These are phyloP conservation scores for Kwoniella sp. DNA, from an alignment of 768 basidiomycete genomes.

Conservation along the genomic window DNA sequence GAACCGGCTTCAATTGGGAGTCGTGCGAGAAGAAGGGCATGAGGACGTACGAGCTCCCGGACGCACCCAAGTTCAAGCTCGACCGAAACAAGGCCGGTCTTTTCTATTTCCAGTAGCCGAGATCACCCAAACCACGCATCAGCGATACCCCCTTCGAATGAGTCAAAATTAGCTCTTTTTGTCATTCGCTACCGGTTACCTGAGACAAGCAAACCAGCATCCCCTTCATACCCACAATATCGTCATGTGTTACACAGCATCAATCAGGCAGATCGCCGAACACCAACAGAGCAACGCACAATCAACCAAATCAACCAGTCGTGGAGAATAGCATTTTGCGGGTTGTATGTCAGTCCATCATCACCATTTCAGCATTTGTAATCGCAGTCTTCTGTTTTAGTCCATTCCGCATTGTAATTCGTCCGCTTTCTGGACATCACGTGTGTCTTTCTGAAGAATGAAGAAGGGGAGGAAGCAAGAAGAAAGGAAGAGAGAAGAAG, in stretches of 20 bases:
- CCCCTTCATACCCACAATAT: neutral
- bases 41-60: constrained; percentile 44
- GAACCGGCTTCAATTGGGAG: constrained; percentile 41
- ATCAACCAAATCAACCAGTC: too few species aligned
- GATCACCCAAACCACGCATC: neutral
- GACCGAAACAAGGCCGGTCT: constrained; percentile 40
- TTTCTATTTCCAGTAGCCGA: constrained; percentile 42
- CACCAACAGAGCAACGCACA: neutral
- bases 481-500: neutral
- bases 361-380: neutral
- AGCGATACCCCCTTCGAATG: neutral
- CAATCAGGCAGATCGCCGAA: neutral
- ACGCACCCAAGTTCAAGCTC: constrained; percentile 34
- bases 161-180: neutral
- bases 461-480: neutral
- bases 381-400: neutral
- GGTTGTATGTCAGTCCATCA: neutral
- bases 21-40: constrained; percentile 42
- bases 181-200: neutral
- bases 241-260: neutral
- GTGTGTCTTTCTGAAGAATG: neutral
- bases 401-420: neutral
- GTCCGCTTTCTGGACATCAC: neutral
- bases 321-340: neutral
- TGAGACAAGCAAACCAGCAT: neutral